These are phyloP conservation scores for Raphanus sativus DNA, from an alignment of 345 rosid species.

Conservation along the genomic window DNA sequence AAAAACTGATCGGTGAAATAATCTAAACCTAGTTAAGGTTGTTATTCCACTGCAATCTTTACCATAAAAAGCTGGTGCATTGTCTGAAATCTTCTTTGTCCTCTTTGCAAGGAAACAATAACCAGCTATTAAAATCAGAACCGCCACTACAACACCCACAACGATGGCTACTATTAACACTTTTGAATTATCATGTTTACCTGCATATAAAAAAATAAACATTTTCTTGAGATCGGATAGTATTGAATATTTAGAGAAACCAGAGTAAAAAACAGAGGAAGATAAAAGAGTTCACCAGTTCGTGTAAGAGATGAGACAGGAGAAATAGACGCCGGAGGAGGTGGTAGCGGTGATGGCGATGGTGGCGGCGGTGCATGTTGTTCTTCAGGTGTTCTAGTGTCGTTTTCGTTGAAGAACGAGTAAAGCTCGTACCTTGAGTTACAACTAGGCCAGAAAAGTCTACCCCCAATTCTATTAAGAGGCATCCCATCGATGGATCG, in stretches of 20 bases:
- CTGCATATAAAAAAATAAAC: slow-evolving; percentile 25
- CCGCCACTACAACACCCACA: slow-evolving; percentile 26
- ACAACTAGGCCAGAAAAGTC: slow-evolving; percentile 43
- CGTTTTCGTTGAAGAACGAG: slow-evolving; percentile 32
- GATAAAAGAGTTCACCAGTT: slow-evolving; percentile 15
- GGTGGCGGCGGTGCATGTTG: background rate
- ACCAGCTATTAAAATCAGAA: slow-evolving; percentile 34
- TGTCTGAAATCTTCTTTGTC: slow-evolving; percentile 26
- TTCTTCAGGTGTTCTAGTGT: background rate
- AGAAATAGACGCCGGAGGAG: slow-evolving; percentile 3
- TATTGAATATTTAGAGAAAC: background rate
- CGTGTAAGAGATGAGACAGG: slow-evolving; percentile 7
- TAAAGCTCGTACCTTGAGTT: slow-evolving; percentile 38
- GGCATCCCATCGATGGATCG: background rate
- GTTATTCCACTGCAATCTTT: background rate
- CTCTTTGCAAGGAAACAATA: slow-evolving; percentile 38
- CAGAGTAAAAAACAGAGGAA: background rate
- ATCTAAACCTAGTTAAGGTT: background rate
- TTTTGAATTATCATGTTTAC: slow-evolving; percentile 23
- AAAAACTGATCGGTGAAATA: background rate
- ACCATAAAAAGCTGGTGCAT: slow-evolving; percentile 36
- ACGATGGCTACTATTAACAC: slow-evolving; percentile 35
- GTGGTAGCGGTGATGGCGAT: background rate
- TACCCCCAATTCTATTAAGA: slow-evolving; percentile 30
- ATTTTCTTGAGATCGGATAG: background rate